Conservation (phyloP, 441 rosid species). For the Melastoma candidum region DNA sequence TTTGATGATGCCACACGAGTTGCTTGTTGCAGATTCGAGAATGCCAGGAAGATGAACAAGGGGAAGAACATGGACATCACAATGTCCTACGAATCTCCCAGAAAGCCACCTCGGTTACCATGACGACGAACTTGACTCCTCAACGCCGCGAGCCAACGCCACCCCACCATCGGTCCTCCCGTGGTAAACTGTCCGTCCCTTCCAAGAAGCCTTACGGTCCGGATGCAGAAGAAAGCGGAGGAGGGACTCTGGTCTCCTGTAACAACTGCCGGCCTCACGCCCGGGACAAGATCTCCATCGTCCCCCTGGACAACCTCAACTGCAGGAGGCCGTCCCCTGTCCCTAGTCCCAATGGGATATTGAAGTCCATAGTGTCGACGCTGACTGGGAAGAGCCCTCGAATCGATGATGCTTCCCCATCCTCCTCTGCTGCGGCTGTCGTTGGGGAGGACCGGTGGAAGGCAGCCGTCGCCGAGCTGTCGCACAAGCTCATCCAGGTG, state of each 20-base stretch:
- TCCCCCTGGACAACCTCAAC: conserved; percentile 41
- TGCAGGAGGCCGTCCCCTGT: conserved; percentile 25
- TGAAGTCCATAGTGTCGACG: conserved; percentile 63
- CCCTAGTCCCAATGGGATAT: conserved; percentile 68
- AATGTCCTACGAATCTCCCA: conserved; percentile 17
- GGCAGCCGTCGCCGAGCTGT: conserved; percentile 65
- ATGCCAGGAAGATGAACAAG: conserved; percentile 34
- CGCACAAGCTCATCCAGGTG: conserved; percentile 70
- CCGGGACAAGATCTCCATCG: conserved; percentile 76
- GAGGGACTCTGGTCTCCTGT: conserved; percentile 51
- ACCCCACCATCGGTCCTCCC: conserved; percentile 31
- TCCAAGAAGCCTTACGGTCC: conserved; percentile 35
- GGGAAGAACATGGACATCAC: conserved; percentile 32
- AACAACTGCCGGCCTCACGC: conserved; percentile 78
- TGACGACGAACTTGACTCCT: conserved; percentile 16
- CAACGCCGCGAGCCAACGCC: conserved; percentile 47
- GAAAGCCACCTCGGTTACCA: neutral
- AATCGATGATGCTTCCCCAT: conserved; percentile 7
- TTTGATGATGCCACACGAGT: no score
- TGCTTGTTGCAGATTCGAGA: conserved; percentile 59
- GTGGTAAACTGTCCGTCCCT: conserved; percentile 19
- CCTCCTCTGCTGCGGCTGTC: conserved; percentile 6
- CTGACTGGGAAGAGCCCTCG: conserved; percentile 58
- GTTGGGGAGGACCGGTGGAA: conserved; percentile 71
- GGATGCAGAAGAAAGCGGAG: conserved; percentile 14